Conservation (phyloP, 371 early-diverging fungal genomes). For the Rhizopus sp. region DNA sequence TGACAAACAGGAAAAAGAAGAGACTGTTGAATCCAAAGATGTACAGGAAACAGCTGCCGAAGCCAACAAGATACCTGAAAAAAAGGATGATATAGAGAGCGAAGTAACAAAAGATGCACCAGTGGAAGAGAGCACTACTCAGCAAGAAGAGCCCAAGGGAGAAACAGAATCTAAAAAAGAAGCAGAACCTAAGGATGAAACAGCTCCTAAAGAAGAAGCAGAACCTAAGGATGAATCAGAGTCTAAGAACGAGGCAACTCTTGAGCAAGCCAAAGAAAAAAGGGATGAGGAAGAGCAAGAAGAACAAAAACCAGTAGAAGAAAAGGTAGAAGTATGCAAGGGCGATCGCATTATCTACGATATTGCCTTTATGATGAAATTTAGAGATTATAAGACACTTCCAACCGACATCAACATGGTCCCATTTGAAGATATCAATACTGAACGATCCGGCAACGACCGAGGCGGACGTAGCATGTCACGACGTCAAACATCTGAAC, state of each 20-base stretch:
- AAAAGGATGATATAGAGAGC: conserved; percentile 18
- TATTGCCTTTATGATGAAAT: conserved; percentile 79
- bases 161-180: conserved; percentile 38
- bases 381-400: conserved; percentile 40
- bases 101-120: conserved; percentile 13
- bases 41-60: conserved; percentile 45
- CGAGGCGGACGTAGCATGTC: conserved; percentile 30
- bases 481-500: conserved; percentile 64
- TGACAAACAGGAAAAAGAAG: conserved; percentile 41
- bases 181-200: conserved; percentile 15
- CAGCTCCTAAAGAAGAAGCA: conserved; percentile 14
- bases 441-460: conserved; percentile 39
- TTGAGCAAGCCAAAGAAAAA: conserved; percentile 29
- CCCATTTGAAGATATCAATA: conserved; percentile 62
- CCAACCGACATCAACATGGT: not conserved
- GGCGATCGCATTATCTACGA: conserved; percentile 56
- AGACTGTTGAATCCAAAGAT: conserved; percentile 32
- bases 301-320: conserved; percentile 14
- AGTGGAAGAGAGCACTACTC: not conserved
- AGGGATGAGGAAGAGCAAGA: conserved; percentile 14
- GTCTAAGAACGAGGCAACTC: conserved; percentile 36
- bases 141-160: conserved; percentile 20
- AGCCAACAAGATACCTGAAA: conserved; percentile 48
- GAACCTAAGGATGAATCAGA: conserved; percentile 16
- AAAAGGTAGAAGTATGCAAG: conserved; percentile 11